These are phyloP conservation scores for Cryomyces minteri DNA, from an alignment of 495 filamentous ascomycete genomes.

Conservation along the genomic window DNA sequence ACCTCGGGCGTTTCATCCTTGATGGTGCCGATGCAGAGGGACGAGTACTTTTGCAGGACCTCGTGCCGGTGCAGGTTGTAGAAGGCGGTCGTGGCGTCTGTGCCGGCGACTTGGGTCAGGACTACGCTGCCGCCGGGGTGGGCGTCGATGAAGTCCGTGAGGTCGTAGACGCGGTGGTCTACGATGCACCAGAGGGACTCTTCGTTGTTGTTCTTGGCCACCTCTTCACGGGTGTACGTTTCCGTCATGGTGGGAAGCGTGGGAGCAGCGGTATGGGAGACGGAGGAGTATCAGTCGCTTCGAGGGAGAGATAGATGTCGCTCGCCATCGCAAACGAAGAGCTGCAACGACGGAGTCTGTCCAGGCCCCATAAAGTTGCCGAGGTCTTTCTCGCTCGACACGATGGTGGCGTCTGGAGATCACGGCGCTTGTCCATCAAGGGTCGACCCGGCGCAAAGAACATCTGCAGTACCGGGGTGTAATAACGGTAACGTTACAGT, in stretches of 20 bases:
- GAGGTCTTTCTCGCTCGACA: too few relatives aligned
- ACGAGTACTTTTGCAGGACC: slow-evolving; percentile 57
- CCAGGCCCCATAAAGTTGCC: too few relatives aligned
- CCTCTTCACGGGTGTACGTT: slow-evolving; percentile 50
- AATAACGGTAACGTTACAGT: too few relatives aligned
- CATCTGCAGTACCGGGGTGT: too few relatives aligned
- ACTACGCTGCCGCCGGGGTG: slow-evolving; percentile 77
- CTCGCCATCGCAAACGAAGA: too few relatives aligned
- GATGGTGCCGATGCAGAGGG: slow-evolving; percentile 59
- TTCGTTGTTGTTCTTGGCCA: slow-evolving; percentile 67
- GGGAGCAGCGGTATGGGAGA: too few relatives aligned
- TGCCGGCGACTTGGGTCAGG: slow-evolving; percentile 66
- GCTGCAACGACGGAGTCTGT: too few relatives aligned
- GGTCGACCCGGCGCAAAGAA: too few relatives aligned
- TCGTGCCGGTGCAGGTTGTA: slow-evolving; percentile 91
- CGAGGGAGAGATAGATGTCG: too few relatives aligned
- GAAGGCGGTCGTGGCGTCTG: slow-evolving; percentile 73
- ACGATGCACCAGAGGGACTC: slow-evolving; percentile 57
- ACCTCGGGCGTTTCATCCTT: slow-evolving; percentile 58
- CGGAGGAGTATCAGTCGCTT: too few relatives aligned
- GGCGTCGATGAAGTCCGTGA: slow-evolving; percentile 79
- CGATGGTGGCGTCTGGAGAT: too few relatives aligned
- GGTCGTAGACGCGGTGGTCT: slow-evolving; percentile 83
- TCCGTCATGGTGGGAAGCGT: slow-evolving; percentile 5
- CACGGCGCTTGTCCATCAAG: too few relatives aligned